Conservation (phyloP, 2,329 filamentous ascomycete genomes). For the Diaporthe eres region DNA sequence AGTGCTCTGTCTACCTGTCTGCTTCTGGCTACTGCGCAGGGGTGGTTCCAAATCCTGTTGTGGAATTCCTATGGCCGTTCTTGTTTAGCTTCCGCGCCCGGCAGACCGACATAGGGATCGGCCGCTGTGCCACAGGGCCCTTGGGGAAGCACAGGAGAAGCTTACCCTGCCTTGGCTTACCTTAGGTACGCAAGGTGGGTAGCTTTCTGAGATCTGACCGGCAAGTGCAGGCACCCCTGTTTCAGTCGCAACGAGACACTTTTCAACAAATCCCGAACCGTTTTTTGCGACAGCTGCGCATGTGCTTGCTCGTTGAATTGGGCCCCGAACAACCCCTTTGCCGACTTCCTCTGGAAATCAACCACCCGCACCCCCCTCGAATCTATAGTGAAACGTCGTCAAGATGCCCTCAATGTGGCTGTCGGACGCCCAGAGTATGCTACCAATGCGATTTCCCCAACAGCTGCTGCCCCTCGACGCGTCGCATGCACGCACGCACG, state of each 20-base stretch:
- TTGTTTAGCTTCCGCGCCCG: conserved; percentile 9
- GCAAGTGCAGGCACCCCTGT: conserved; percentile 35
- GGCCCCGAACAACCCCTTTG: neutral
- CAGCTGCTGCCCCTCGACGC: conserved; percentile 10
- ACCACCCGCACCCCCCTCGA: no score
- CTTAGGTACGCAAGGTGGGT: conserved; percentile 4
- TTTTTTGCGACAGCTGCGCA: conserved; percentile 8
- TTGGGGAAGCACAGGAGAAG: conserved; percentile 10
- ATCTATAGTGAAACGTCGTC: conserved; percentile 22
- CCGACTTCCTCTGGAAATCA: neutral
- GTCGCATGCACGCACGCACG: conserved; percentile 11
- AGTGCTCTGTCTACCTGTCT: neutral
- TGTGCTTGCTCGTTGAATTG: neutral
- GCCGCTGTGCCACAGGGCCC: conserved; percentile 19
- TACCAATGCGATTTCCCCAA: conserved; percentile 43
- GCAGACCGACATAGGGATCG: conserved; percentile 15
- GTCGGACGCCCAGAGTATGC: conserved; percentile 92
- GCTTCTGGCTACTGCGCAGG: neutral
- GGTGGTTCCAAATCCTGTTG: neutral
- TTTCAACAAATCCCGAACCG: conserved; percentile 32
- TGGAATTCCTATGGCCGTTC: neutral
- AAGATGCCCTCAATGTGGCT: conserved; percentile 95
- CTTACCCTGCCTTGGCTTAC: conserved; percentile 18
- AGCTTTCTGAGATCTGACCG: conserved; percentile 27
- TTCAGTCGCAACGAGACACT: conserved; percentile 40